Percentiles rank a stretch among this genome's conserved stretches.
These are phyloP conservation scores for Solanum pennellii DNA, from an alignment of 257 asterid species.

Conservation along the genomic window DNA sequence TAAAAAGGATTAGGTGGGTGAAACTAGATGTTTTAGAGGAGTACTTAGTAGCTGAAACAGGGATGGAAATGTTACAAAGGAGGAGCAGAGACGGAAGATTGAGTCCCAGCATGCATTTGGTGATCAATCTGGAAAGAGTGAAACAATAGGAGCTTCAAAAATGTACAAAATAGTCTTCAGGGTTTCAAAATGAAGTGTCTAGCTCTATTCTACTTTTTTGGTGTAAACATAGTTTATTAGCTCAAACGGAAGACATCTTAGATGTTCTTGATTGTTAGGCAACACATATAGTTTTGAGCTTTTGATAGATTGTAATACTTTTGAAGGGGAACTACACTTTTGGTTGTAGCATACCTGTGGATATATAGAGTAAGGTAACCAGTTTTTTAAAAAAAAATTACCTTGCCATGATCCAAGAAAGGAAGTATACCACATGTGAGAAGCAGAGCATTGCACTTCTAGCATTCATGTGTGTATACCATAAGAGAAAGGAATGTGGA, in stretches of 20 bases:
- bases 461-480: background rate
- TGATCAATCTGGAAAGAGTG: background rate
- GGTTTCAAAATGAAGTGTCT: background rate
- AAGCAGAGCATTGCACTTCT: background rate
- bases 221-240: background rate
- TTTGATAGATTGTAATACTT: background rate
- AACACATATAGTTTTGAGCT: background rate
- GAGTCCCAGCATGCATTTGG: background rate
- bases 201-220: background rate
- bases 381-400: background rate
- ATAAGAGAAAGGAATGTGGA: background rate
- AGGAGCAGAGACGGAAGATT: background rate
- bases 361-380: background rate
- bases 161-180: background rate
- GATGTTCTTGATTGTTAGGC: background rate
- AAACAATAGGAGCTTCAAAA: background rate
- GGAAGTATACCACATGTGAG: background rate
- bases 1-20: background rate
- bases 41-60: background rate
- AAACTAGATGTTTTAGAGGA: background rate
- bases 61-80: background rate
- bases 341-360: background rate
- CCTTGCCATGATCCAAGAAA: background rate
- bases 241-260: background rate
- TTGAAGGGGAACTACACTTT: background rate